A percentile compares a stretch with the other conserved stretches of the same genome.
Evolutionary conservation across 78 protist genomes (phyloP).

Genomic region (Dictyostelium firmibasis): DNA sequence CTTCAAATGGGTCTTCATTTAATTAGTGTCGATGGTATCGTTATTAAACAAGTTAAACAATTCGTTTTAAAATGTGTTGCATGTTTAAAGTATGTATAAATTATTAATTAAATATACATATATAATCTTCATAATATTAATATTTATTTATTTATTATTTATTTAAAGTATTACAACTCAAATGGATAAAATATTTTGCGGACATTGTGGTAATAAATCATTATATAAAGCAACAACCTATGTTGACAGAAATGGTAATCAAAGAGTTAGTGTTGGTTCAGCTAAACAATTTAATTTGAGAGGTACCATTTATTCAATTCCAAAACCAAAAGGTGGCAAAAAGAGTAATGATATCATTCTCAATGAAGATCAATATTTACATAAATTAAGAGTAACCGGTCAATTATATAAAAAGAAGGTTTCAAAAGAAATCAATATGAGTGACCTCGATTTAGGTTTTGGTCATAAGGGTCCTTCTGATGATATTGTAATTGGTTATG

Average conservation of each 20-base stretch:
- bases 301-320: constrained; percentile 73
- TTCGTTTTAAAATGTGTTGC: constrained; percentile 91
- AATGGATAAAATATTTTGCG: constrained; percentile 57
- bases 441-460: constrained; percentile 23
- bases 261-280: constrained; percentile 62
- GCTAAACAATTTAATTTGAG: constrained; percentile 59
- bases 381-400: constrained; percentile 48
- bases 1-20: constrained; percentile 87
- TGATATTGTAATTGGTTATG: constrained; percentile 76
- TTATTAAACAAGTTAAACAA: constrained; percentile 80
- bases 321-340: constrained; percentile 83
- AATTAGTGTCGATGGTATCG: constrained; percentile 82
- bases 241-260: constrained; percentile 65
- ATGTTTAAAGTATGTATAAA: constrained; percentile 80
- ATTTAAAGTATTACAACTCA: constrained; percentile 36
- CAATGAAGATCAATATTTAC: constrained; percentile 86
- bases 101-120: too few relatives aligned
- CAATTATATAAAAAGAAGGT: constrained; percentile 25
- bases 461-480: constrained; percentile 5
- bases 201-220: constrained; percentile 48
- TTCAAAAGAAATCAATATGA: constrained; percentile 2
- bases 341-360: constrained; percentile 71
- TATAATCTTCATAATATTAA: too few relatives aligned
- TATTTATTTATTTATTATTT: neutral
- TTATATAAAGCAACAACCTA: constrained; percentile 57